Conservation (phyloP, 1,284 basidiomycete species). For the Anthracocystis panici-leucophaei region DNA sequence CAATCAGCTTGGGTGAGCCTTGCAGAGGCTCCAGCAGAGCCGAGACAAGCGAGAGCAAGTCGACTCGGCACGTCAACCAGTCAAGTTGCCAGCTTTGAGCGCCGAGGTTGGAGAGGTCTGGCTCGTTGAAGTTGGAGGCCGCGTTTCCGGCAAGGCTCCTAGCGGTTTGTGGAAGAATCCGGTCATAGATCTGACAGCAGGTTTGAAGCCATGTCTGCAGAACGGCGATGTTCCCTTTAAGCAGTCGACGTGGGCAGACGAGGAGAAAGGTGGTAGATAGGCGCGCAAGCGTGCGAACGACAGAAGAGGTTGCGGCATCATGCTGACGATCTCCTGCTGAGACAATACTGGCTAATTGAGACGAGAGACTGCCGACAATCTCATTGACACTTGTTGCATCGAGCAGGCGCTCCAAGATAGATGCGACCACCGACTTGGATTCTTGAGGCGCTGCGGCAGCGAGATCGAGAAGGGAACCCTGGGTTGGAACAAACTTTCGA, state of each 20-base stretch:
- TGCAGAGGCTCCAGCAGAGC: constrained; percentile 14
- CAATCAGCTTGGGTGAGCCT: constrained; percentile 15
- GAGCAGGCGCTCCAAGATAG: constrained; percentile 44
- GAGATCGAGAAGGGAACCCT: constrained; percentile 46
- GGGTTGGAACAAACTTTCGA: constrained; percentile 43
- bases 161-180: constrained; percentile 13
- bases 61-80: constrained; percentile 41
- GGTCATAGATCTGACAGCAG: constrained; percentile 32
- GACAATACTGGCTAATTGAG: constrained; percentile 14
- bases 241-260: constrained; percentile 19
- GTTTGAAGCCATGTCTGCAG: constrained; percentile 17
- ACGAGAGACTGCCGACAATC: constrained; percentile 28
- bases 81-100: constrained; percentile 30
- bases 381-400: constrained; percentile 34
- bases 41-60: constrained; percentile 29
- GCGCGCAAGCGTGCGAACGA: constrained; percentile 28
- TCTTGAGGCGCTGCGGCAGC: constrained; percentile 21
- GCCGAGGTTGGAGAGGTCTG: constrained; percentile 10
- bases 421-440: background rate
- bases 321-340: background rate
- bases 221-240: constrained; percentile 13
- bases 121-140: background rate
- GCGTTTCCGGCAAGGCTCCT: constrained; percentile 1
- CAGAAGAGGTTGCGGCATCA: background rate
- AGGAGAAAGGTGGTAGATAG: constrained; percentile 25